Conservation (phyloP, 1,284 basidiomycete species). For the Agaricales sp. region DNA sequence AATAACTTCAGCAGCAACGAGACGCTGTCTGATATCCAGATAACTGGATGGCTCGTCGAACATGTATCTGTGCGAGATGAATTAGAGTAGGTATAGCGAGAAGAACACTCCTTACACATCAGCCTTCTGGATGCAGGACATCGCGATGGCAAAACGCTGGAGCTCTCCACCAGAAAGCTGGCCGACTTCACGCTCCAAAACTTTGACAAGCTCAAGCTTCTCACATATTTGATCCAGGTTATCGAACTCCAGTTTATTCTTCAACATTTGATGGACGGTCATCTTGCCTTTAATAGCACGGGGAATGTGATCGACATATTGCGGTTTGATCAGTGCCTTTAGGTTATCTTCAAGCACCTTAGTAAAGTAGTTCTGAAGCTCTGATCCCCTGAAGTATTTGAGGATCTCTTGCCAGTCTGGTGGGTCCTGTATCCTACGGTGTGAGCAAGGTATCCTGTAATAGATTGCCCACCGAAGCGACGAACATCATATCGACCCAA, state of each 20-base stretch:
- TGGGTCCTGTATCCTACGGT: slow-evolving; percentile 52
- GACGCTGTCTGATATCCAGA: slow-evolving; percentile 88
- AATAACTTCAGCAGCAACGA: slow-evolving; percentile 94
- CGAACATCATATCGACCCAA: slow-evolving; percentile 82
- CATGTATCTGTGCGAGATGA: slow-evolving; percentile 61
- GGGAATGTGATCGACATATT: slow-evolving; percentile 98
- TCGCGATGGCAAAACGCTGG: slow-evolving; percentile 91
- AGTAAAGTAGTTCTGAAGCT: slow-evolving; percentile 97
- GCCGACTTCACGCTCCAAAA: slow-evolving; percentile 73
- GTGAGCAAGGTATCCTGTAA: slow-evolving; percentile 5
- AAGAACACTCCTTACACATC: slow-evolving; percentile 52
- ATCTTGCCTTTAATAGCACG: slow-evolving; percentile 86
- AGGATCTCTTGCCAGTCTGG: slow-evolving; percentile 98
- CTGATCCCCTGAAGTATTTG: slow-evolving; percentile 94
- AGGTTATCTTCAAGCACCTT: slow-evolving; percentile 97
- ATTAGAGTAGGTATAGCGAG: slow-evolving; percentile 6
- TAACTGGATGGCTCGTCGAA: slow-evolving; percentile 98
- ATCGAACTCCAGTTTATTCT: slow-evolving; percentile 75
- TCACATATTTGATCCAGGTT: slow-evolving; percentile 78
- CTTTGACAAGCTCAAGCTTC: slow-evolving; percentile 78
- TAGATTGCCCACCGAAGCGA: slow-evolving; percentile 10
- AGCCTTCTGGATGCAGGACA: slow-evolving; percentile 86
- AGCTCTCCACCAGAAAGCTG: slow-evolving; percentile 94
- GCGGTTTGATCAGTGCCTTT: slow-evolving; percentile 96
- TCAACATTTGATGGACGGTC: slow-evolving; percentile 84